Base-by-base conservation (phyloP, 805 yeast species). In the Deakozyma indianensis region DNA sequence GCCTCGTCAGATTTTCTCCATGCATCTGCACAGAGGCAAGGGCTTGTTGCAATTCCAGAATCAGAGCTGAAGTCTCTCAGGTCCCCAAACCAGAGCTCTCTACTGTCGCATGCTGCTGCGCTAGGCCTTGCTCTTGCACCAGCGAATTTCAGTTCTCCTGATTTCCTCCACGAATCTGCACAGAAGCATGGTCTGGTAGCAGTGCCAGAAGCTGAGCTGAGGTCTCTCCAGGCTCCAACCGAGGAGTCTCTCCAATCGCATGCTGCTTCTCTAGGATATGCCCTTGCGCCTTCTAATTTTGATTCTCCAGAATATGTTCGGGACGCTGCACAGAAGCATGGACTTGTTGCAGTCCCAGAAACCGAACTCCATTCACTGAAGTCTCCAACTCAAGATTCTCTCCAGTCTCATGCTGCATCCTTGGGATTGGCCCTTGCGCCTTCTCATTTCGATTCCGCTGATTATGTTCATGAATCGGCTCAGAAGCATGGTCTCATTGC, bases 391-490 rank as follows among this genome's bases (percentile, higher is more conserved):
- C 25, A 27, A 24, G 42, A 45, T 23, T 45, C 45, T 18, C 43
- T 50, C 15, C 21, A 23, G 16, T 16, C 27, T 4, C 25, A 24
- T 18, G 22, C 43, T 3, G 29, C 45, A 3, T 47, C 41, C 14
- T 41, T 50, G 38, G 42, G 43, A 25, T 28, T 23, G 1, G 18
- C 22, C 15, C 41, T 46, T 11, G 49, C 41, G 24, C 9, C 41
- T 11, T 43, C 47, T 2, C 24, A 41, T 3, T 40, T 41, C 22
- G 42, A 44, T 3, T 22, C 47, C 2, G 22, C 24, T 7, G 45
- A 45, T 22, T 41, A 40, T 4, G 20, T 48, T 4, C 44, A 42
- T 1, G 40, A 35, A 1, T 14, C 45, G 1, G 54, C 54, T n/a
- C 5, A 7, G 11, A 32, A n/a, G 18, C 38, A 32, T n/a, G 38